Evolutionary conservation across 805 yeast genomes (phyloP).

Genomic region (Starmerella floris): DNA sequence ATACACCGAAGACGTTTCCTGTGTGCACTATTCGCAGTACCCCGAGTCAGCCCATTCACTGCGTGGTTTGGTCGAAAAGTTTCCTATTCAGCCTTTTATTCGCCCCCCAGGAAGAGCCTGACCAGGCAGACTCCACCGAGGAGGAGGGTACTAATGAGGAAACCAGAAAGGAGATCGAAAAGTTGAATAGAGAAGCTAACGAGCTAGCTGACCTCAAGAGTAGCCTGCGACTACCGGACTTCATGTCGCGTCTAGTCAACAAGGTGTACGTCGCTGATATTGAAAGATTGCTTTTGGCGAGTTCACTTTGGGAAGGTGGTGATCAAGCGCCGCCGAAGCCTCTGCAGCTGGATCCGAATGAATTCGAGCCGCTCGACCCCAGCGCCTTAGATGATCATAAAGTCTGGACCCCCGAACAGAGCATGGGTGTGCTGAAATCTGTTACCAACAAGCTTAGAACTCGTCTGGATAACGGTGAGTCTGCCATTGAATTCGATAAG

Average conservation of each 20-base stretch:
- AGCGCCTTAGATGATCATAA: conserved; percentile 31
- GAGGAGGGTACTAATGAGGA: conserved; percentile 32
- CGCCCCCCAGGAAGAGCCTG: conserved; percentile 40
- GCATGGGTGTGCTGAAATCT: conserved; percentile 43
- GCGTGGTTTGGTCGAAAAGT: conserved; percentile 95
- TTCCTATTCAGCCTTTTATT: conserved; percentile 74
- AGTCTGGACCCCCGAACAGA: conserved; percentile 52
- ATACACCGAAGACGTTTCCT: conserved; percentile 80
- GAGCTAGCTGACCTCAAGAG: conserved; percentile 27
- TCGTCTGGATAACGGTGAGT: conserved; percentile 35
- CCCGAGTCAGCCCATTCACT: conserved; percentile 91
- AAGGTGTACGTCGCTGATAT: conserved; percentile 64
- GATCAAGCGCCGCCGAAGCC: conserved; percentile 57
- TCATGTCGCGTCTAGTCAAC: conserved; percentile 24
- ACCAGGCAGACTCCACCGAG: conserved; percentile 50
- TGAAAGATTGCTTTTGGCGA: conserved; percentile 44
- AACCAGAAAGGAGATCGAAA: conserved; percentile 22
- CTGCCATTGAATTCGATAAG: conserved; percentile 53
- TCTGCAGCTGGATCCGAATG: conserved; percentile 28
- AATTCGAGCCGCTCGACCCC: conserved; percentile 19
- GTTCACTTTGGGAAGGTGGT: conserved; percentile 64
- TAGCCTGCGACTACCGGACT: conserved; percentile 27
- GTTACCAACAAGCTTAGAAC: conserved; percentile 39
- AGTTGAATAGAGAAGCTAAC: conserved; percentile 27
- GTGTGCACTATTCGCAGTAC: conserved; percentile 96